Conservation (phyloP, 2,329 filamentous ascomycete species). For the Cercospora nicotianae region DNA sequence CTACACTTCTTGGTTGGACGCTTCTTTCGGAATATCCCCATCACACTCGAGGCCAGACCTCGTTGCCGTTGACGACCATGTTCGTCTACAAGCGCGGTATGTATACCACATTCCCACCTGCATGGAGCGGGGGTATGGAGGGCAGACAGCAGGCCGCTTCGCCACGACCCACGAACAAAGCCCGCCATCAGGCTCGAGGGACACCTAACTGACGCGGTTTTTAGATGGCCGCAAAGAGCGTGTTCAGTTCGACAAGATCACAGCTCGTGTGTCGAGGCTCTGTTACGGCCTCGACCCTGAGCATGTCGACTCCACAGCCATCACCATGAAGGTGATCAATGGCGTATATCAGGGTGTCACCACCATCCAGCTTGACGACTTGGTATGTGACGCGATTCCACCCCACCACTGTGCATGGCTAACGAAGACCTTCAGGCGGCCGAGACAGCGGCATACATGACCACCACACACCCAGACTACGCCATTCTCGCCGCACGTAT, state of each 20-base stretch:
- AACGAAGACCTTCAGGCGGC: slow-evolving; percentile 66
- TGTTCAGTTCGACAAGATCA: slow-evolving; percentile 99
- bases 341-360: slow-evolving; percentile 98
- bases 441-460: slow-evolving; percentile 99
- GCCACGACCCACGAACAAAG: slow-evolving; percentile 21
- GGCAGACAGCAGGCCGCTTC: not conserved
- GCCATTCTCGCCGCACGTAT: slow-evolving; percentile 97
- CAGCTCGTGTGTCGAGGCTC: slow-evolving; percentile 91
- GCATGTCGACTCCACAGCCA: slow-evolving; percentile 95
- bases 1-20: slow-evolving; percentile 16
- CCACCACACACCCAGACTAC: slow-evolving; percentile 97
- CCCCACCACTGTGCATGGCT: slow-evolving; percentile 14
- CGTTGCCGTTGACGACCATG: slow-evolving; percentile 47
- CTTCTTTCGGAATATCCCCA: slow-evolving; percentile 11
- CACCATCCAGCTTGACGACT: slow-evolving; percentile 91
- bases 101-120: slow-evolving; percentile 16
- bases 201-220: slow-evolving; percentile 26
- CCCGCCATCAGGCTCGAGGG: not conserved
- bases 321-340: slow-evolving; percentile 99
- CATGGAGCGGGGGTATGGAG: not conserved
- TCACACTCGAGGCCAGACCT: slow-evolving; percentile 30
- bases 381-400: slow-evolving; percentile 62
- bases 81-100: slow-evolving; percentile 65
- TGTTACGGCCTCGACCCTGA: slow-evolving; percentile 96
- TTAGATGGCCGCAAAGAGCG: slow-evolving; percentile 98